Evolutionary conservation across 768 basidiomycete genomes (phyloP).

Genomic region (Clavulina sp.): DNA sequence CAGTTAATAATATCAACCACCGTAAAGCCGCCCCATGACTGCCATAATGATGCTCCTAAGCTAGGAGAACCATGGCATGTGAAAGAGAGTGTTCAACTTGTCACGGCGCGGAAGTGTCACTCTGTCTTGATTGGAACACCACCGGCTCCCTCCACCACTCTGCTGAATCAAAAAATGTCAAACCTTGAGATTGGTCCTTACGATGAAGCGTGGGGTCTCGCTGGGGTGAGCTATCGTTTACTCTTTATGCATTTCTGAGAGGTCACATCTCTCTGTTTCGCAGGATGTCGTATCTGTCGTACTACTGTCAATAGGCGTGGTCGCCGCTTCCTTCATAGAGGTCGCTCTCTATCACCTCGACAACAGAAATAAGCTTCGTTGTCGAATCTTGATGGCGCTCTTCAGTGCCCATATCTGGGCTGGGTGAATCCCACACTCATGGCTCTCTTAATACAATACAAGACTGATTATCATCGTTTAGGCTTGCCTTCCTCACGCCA

Average conservation of each 20-base stretch:
- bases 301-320: background rate
- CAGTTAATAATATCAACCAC: too few species aligned
- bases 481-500: background rate
- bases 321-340: background rate
- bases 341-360: background rate
- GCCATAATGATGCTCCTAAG: too few species aligned
- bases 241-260: too few species aligned
- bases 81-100: too few species aligned
- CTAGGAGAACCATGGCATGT: too few species aligned
- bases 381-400: constrained; percentile 5
- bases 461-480: background rate
- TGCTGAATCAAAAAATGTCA: background rate
- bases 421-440: constrained; percentile 5
- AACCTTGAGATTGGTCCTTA: background rate
- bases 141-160: background rate
- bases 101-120: too few species aligned
- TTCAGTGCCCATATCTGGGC: constrained; percentile 6
- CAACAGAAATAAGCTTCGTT: constrained; percentile 6
- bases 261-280: too few species aligned
- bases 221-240: too few species aligned
- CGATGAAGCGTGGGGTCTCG: background rate
- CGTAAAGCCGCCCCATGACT: too few species aligned
- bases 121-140: background rate
- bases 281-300: background rate
- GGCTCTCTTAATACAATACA: background rate